A percentile compares a stretch with the other conserved stretches of the same genome.
These are phyloP conservation scores for Lippia alba DNA, from an alignment of 305 asterid genomes.

Conservation along the genomic window DNA sequence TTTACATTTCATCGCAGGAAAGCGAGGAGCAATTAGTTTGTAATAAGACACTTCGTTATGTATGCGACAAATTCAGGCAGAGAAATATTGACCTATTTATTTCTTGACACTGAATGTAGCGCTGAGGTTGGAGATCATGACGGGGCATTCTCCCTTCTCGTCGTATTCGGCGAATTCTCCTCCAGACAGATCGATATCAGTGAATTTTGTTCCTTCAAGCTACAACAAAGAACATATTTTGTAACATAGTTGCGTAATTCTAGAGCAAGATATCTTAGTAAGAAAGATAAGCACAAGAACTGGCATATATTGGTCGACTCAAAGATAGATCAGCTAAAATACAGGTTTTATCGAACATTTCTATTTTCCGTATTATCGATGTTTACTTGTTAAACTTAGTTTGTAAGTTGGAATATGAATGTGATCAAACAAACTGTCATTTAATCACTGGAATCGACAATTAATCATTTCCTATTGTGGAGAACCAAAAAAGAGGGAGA, in stretches of 20 bases:
- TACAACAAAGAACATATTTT: slow-evolving; percentile 29
- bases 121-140: slow-evolving; percentile 79
- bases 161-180: slow-evolving; percentile 85
- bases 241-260: not conserved
- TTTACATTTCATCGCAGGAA: not conserved
- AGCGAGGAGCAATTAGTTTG: not conserved
- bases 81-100: slow-evolving; percentile 55
- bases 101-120: slow-evolving; percentile 64
- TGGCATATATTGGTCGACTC: not conserved
- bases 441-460: not conserved
- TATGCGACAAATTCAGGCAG: not conserved
- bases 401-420: not conserved
- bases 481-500: not conserved
- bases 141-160: slow-evolving; percentile 91
- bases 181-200: slow-evolving; percentile 70
- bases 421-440: not conserved
- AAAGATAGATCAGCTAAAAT: slow-evolving; percentile 3
- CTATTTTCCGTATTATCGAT: too few species aligned
- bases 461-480: not conserved
- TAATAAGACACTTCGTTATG: not conserved
- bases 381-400: too few species aligned
- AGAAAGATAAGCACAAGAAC: not conserved
- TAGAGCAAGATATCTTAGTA: slow-evolving; percentile 5
- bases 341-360: not conserved
- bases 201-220: slow-evolving; percentile 78